These are phyloP conservation scores for Calvatia gigantea DNA, from an alignment of 768 basidiomycete species.

Conservation along the genomic window DNA sequence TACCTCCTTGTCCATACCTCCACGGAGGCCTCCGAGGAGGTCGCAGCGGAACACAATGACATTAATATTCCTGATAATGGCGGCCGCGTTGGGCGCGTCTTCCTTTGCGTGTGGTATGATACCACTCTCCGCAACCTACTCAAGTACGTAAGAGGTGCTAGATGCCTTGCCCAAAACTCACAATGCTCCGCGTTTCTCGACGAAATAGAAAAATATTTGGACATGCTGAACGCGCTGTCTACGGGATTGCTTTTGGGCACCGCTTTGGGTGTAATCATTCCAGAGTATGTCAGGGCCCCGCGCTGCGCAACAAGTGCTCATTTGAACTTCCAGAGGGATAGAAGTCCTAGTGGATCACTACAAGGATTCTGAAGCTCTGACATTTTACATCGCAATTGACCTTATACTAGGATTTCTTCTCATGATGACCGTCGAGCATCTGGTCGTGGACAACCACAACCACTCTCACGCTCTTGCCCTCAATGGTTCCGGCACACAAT, in stretches of 20 bases:
- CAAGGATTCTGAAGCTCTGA: constrained; percentile 35
- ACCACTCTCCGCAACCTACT: constrained; percentile 72
- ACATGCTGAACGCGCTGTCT: constrained; percentile 38
- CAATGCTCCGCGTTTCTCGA: not conserved
- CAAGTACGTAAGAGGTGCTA: constrained; percentile 44
- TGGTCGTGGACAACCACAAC: constrained; percentile 45
- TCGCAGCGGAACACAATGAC: constrained; percentile 24
- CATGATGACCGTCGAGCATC: constrained; percentile 70
- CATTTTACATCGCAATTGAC: constrained; percentile 56
- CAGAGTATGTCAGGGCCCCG: constrained; percentile 62
- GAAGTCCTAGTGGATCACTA: constrained; percentile 48
- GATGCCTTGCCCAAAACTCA: constrained; percentile 13
- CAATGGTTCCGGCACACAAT: constrained; percentile 20
- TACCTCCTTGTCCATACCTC: not conserved
- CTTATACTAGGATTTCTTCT: constrained; percentile 59
- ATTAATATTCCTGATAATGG: constrained; percentile 49
- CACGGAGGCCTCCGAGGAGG: not conserved
- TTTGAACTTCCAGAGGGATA: constrained; percentile 54
- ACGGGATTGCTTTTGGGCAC: constrained; percentile 88
- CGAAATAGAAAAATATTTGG: constrained; percentile 23
- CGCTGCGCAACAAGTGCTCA: not conserved
- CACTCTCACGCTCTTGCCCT: constrained; percentile 10
- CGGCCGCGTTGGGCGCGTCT: constrained; percentile 52
- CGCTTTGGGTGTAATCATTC: constrained; percentile 87
- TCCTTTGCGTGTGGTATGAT: constrained; percentile 71